Evolutionary conservation across 306 rosid species (phyloP).

Genomic region (Trifolium dubium): DNA sequence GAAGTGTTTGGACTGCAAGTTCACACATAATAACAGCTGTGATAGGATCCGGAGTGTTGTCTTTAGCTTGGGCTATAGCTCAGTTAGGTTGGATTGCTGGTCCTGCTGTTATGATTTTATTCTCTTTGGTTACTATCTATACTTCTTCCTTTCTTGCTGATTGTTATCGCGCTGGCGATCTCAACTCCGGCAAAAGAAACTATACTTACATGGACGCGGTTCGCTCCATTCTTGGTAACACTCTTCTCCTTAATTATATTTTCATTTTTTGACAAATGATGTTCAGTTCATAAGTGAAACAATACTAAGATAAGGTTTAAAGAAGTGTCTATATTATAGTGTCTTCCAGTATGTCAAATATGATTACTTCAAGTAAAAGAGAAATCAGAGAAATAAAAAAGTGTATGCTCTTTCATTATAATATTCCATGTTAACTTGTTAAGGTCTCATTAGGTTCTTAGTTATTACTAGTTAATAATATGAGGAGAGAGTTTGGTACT

Average conservation of each 20-base stretch:
- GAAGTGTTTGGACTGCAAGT: slow-evolving; percentile 66
- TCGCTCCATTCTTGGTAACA: slow-evolving; percentile 63
- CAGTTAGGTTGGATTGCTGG: slow-evolving; percentile 77
- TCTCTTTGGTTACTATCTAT: slow-evolving; percentile 47
- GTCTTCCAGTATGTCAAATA: too few species aligned
- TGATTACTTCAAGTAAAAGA: too few species aligned
- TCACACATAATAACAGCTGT: slow-evolving; percentile 72
- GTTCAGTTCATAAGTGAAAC: not conserved
- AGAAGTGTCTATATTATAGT: too few species aligned
- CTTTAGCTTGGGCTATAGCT: slow-evolving; percentile 71
- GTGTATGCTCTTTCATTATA: not conserved
- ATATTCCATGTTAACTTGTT: not conserved
- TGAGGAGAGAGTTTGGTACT: not conserved
- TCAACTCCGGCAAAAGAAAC: slow-evolving; percentile 55
- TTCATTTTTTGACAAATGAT: not conserved
- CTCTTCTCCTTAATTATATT: not conserved
- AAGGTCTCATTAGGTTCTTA: not conserved
- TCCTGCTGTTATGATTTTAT: slow-evolving; percentile 59
- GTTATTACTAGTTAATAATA: not conserved
- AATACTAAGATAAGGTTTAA: too few species aligned
- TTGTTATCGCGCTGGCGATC: slow-evolving; percentile 56
- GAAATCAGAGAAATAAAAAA: too few species aligned
- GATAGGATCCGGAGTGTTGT: slow-evolving; percentile 69
- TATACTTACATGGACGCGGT: slow-evolving; percentile 61
- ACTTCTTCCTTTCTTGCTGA: slow-evolving; percentile 54